Evolutionary conservation across 495 filamentous ascomycete species (phyloP).

Genomic region (Entonaema liquescens): DNA sequence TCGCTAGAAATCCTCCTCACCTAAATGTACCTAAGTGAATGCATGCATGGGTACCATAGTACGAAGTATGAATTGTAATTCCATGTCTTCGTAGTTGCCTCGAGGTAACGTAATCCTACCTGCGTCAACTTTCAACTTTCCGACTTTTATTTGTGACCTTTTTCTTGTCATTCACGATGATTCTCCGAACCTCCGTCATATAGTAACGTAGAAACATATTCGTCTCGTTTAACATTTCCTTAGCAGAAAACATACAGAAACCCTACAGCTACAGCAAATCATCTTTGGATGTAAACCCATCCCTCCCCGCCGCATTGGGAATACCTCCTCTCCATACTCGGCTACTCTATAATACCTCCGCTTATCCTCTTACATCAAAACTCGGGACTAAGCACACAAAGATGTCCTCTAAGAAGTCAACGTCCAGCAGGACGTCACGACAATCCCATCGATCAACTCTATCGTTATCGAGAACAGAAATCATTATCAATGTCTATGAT

Average conservation of each 20-base stretch:
- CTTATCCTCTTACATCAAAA: constrained; percentile 9
- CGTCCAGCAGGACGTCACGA: constrained; percentile 45
- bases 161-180: constrained; percentile 15
- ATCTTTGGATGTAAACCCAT: constrained; percentile 8
- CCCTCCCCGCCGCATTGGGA: constrained; percentile 15
- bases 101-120: constrained; percentile 3
- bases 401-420: constrained; percentile 55
- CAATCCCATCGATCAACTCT: constrained; percentile 64
- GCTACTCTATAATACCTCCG: background rate
- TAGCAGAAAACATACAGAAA: background rate
- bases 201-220: constrained; percentile 9
- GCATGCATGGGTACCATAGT: background rate
- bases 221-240: background rate
- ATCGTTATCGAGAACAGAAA: constrained; percentile 71
- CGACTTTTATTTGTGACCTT: background rate
- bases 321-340: background rate
- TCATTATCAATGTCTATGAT: constrained; percentile 84
- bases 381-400: background rate
- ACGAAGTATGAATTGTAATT: constrained; percentile 1
- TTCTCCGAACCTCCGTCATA: constrained; percentile 8
- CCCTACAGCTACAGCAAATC: background rate
- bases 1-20: constrained; percentile 16
- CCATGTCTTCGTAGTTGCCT: constrained; percentile 19
- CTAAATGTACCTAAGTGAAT: no score
- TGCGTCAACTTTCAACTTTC: background rate